Base-by-base conservation (phyloP, 768 basidiomycete genomes). In the Phlegmacium glaucopus region DNA sequence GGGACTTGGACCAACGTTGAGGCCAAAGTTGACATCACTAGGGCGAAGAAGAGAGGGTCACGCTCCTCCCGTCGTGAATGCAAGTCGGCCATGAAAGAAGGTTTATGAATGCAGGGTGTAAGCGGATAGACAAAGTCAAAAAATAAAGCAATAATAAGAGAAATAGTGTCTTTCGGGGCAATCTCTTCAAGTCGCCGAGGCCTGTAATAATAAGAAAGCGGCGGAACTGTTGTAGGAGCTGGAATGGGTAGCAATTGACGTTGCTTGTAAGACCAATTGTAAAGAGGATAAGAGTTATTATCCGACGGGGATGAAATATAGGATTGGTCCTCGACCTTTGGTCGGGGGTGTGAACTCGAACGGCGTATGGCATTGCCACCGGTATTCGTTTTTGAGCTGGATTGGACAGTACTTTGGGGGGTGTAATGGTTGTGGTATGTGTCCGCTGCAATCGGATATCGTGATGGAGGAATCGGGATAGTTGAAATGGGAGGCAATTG, bases 71-170 rank as follows among this genome's bases (percentile, higher is more conserved):
- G 68, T 36, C 79, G 80, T 0, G 81, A 72, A 52, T 85, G 82
- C 26, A 96, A 72, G 68, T 93, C 93, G n/a, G 88, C 85, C 81
- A 92, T 85, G 64, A 94, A 94, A 1, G 87, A 89, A 22, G 90
- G 90, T 60, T 87, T 88, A 70, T 96, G 94, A 37, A 96, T 71
- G 64, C 89, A 92, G 5, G 93, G 93, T 8, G 90, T 94, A 27
- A 95, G 76, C 8, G 90, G 87, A 65, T 93, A 93, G 40, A 94
- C 90, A 61, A 90, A 95, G 64, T 94, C 93, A 62, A 94, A 95
- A 71, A 92, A 96, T 10, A 94, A 79, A 32, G 85, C 78, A 52
- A 94, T 83, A 55, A 95, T 87, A 49, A 89, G 80, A 34, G 81
- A 79, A 40, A 94, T 83, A 5, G 85, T 87, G 48, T 89, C 85